Evolutionary conservation across 768 basidiomycete genomes (phyloP), one percentile per base, ranked within the genome.

Genomic region (Russula sp.): DNA sequence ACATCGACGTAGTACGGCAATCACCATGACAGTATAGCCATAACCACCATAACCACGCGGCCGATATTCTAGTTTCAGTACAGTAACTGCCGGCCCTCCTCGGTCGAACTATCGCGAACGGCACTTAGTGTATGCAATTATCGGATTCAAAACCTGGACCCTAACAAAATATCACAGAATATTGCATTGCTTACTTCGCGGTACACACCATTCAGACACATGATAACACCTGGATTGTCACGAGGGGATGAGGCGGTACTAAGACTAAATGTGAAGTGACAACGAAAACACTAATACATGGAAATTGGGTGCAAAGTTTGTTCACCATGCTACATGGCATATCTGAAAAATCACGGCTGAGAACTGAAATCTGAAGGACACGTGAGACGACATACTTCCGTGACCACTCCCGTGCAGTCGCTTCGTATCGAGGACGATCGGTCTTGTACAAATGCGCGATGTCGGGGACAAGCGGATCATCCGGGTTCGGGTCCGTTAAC

Each of bases 381-480:
- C 24, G 20, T 26, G 0, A 8, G 36, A 36, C 13, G 28, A 76
- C 91, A 71, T 73, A 98, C 95, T 98, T 98, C 86, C 96, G 89
- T 76, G 96, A 96, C 96, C 96, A 99, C 82, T 99, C 97, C 79
- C 94, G 83, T 30, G 97, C 97, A 38, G 94, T 98, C 65, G 94
- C 91, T 79, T 98, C 97, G 75, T 99, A 99, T 72, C 95, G 87
- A 68, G 91, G 79, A 71, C 96, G 87, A 79, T 99, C 97, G 42
- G 95, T 98, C 93, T 98, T 99, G 87, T 99, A 99, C 70, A 98
- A 78, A 77, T 96, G 93, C 61, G 97, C 97, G 69, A 98, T 98
- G 73, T 99, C 97, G 59, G 97, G 97, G 55, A 98, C 96, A 76
- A 98, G 81, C 3, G 97, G 97, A 74, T 99, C 97, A 77, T 99